These are phyloP conservation scores for Ogataea glucozyma DNA, from an alignment of 805 yeast species.

Conservation along the genomic window DNA sequence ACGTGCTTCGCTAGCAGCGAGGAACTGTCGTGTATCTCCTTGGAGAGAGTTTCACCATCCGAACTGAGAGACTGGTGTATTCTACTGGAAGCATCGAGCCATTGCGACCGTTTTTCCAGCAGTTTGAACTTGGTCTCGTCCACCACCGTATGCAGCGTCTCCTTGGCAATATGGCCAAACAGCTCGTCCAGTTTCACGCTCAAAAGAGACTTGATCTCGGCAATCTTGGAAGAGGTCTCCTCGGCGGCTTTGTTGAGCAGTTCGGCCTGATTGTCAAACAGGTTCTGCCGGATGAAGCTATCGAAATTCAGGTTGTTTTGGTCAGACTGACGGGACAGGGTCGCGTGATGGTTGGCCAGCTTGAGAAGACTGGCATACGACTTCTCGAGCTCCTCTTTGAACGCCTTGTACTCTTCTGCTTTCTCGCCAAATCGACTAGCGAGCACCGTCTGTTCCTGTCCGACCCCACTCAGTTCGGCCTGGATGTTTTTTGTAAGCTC, in stretches of 20 bases:
- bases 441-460: constrained; percentile 12
- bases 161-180: constrained; percentile 11
- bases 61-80: constrained; percentile 2
- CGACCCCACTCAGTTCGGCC: constrained; percentile 5
- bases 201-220: constrained; percentile 11
- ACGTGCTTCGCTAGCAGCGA: constrained; percentile 12
- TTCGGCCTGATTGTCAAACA: constrained; percentile 8
- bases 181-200: constrained; percentile 11
- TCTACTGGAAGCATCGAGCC: constrained; percentile 8
- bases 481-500: constrained; percentile 1
- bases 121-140: constrained; percentile 13
- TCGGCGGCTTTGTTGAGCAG: constrained; percentile 3
- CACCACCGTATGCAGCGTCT: constrained; percentile 11
- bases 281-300: constrained; percentile 6
- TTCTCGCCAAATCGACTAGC: constrained; percentile 9
- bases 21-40: constrained; percentile 6
- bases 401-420: constrained; percentile 13
- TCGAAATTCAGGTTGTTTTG: constrained; percentile 12
- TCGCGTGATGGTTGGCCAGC: not conserved
- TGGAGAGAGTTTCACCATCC: not conserved
- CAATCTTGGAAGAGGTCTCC: constrained; percentile 9
- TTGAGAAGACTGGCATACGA: constrained; percentile 2
- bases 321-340: constrained; percentile 4
- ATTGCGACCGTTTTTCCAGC: constrained; percentile 6
- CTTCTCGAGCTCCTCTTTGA: constrained; percentile 11